A percentile compares a stretch with the other conserved stretches of the same genome.
Conservation (phyloP, 2,329 filamentous ascomycete species). For the Phaeosphaeria sp. region DNA sequence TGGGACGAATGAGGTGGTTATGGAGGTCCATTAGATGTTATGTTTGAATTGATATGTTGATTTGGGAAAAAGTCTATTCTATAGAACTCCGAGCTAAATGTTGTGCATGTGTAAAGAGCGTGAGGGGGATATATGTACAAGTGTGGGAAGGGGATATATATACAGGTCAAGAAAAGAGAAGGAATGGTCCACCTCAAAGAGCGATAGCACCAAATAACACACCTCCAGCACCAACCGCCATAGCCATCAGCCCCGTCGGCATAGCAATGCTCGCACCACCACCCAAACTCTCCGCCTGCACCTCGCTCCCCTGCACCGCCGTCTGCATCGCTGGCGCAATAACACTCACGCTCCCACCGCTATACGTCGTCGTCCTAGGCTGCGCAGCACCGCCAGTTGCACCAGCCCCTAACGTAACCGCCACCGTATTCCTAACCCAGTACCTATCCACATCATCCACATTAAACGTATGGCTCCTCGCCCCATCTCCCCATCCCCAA, state of each 20-base stretch:
- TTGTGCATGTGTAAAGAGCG: neutral
- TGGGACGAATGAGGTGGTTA: conserved; percentile 28
- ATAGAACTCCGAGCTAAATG: neutral
- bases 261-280: conserved; percentile 8
- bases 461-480: conserved; percentile 11
- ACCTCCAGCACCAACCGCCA: conserved; percentile 12
- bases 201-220: conserved; percentile 13
- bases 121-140: neutral
- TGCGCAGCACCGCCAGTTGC: conserved; percentile 1
- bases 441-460: conserved; percentile 11
- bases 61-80: neutral
- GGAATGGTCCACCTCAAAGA: conserved; percentile 2
- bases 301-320: neutral
- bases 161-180: neutral
- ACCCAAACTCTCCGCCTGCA: conserved; percentile 5
- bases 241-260: conserved; percentile 11
- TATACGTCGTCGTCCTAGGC: conserved; percentile 1
- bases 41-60: neutral
- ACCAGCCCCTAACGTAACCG: conserved; percentile 10
- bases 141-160: neutral
- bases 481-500: conserved; percentile 10
- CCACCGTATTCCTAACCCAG: conserved; percentile 11
- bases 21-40: conserved; percentile 24
- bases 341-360: neutral
- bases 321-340: neutral